Conservation (phyloP, 345 rosid genomes). For the Orychophragmus violaceus region DNA sequence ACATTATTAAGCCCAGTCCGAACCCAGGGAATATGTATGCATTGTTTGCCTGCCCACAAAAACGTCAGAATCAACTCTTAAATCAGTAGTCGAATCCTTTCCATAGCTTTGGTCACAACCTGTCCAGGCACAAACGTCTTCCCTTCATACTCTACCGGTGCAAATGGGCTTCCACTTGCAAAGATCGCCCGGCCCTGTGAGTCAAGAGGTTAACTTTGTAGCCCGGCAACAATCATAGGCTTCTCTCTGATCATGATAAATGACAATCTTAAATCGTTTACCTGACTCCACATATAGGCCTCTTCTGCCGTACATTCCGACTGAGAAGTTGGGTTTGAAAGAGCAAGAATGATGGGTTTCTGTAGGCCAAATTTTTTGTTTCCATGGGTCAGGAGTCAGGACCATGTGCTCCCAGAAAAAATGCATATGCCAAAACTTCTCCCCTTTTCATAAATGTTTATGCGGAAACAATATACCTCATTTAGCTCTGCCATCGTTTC, state of each 20-base stretch:
- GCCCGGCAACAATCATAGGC: not conserved
- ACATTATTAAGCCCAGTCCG: constrained; percentile 90
- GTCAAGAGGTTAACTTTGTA: not conserved
- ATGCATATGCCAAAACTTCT: not conserved
- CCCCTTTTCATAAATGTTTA: not conserved
- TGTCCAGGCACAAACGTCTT: constrained; percentile 70
- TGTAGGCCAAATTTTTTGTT: constrained; percentile 30
- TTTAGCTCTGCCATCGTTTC: constrained; percentile 82
- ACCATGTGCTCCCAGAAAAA: not conserved
- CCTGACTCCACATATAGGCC: constrained; percentile 89
- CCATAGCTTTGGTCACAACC: constrained; percentile 36
- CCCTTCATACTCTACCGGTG: constrained; percentile 66
- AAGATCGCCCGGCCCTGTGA: constrained; percentile 84
- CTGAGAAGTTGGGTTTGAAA: constrained; percentile 96
- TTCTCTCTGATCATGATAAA: not conserved
- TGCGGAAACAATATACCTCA: constrained; percentile 41
- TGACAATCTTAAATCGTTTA: constrained; percentile 22
- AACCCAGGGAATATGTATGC: constrained; percentile 97
- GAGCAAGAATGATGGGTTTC: constrained; percentile 87
- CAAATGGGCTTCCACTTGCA: constrained; percentile 94
- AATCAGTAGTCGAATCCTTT: constrained; percentile 8
- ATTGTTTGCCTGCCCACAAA: constrained; percentile 68
- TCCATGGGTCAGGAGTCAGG: not conserved
- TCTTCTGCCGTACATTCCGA: constrained; percentile 97
- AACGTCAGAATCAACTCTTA: not conserved